Evolutionary conservation across 2,329 filamentous ascomycete genomes (phyloP), one percentile per base, ranked within the genome.

Genomic region (Penicillium griseofulvum): DNA sequence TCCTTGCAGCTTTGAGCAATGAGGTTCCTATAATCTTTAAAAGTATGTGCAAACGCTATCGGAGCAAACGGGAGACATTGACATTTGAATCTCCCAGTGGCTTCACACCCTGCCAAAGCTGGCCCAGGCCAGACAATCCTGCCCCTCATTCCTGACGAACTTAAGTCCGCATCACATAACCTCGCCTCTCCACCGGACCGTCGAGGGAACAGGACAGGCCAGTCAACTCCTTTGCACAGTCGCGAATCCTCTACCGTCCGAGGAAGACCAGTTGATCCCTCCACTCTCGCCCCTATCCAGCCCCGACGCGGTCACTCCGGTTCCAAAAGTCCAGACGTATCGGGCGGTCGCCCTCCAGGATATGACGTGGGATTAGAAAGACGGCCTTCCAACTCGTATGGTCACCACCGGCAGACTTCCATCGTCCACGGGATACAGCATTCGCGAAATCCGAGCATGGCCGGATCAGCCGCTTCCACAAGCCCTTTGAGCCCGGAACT

Each of bases 381-480:
- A 57, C 67, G 71, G 50, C 73, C 75, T 34, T 77, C 74, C 7
- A 75, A 74, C 56, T 82, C 81, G 16, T 87, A 97, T 80, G 90
- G 90, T 56, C 92, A 99, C 73, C 91, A 97, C 76, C 87, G 94
- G 52, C 91, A 99, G 77, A 96, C 93, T 0, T 97, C 93, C 46
- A 97, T 97, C 65, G 92, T 97, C 54, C 90, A 97, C 84, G 93
- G 94, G 52, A 74, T 96, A 64, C 92, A 96, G 73, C 94, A 99
- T 75, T 88, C 83, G 54, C 79, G 93, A 75, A 96, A 95, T 82
- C 89, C 91, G 65, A 97, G 92, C 76, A 85, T 75, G 63, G 71
- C 72, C 33, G 65, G 68, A 38, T 91, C 90, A 71, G 85, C 89
- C 54, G 84, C 88, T 34, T 87, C 80, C 41, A 77, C 88, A 28